These are phyloP conservation scores for Diplocarpon mali DNA, from an alignment of 2,329 filamentous ascomycete genomes.

Conservation along the genomic window DNA sequence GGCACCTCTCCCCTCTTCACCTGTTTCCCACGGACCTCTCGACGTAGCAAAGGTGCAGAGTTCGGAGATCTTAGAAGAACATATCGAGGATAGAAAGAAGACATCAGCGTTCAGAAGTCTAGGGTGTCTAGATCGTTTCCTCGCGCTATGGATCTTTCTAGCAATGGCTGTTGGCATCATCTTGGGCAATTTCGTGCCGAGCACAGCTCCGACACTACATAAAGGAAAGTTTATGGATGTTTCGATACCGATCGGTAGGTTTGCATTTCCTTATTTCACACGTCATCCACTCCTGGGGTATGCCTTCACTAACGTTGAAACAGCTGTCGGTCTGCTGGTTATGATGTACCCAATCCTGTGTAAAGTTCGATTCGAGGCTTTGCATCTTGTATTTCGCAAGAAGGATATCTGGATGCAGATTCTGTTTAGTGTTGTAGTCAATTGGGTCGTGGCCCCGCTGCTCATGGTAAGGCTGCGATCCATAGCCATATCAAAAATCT, in stretches of 20 bases:
- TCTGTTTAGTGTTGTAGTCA: conserved; percentile 62
- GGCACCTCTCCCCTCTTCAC: no score
- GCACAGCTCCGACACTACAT: conserved; percentile 43
- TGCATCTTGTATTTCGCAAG: conserved; percentile 54
- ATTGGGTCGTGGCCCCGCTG: conserved; percentile 75
- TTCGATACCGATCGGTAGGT: conserved; percentile 47
- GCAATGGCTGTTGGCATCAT: conserved; percentile 56
- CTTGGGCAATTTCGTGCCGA: conserved; percentile 50
- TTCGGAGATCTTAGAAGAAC: no score
- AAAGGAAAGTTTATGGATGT: conserved; percentile 52
- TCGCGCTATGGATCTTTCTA: conserved; percentile 50
- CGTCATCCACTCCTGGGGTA: no score
- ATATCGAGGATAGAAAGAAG: not conserved
- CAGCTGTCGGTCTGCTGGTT: conserved; percentile 64
- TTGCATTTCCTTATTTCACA: no score
- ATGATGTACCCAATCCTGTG: conserved; percentile 95
- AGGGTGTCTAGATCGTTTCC: conserved; percentile 38
- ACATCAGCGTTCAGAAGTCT: conserved; percentile 26
- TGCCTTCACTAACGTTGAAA: no score
- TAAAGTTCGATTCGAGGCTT: conserved; percentile 68
- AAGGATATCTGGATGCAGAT: conserved; percentile 66
- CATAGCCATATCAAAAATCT: not conserved
- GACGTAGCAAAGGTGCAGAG: not conserved
- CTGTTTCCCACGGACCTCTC: no score
- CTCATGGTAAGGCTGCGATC: conserved; percentile 44